phyloP scores from a whole-genome alignment of 768 basidiomycete genomes.

The Polyporus arcularius region DNA sequence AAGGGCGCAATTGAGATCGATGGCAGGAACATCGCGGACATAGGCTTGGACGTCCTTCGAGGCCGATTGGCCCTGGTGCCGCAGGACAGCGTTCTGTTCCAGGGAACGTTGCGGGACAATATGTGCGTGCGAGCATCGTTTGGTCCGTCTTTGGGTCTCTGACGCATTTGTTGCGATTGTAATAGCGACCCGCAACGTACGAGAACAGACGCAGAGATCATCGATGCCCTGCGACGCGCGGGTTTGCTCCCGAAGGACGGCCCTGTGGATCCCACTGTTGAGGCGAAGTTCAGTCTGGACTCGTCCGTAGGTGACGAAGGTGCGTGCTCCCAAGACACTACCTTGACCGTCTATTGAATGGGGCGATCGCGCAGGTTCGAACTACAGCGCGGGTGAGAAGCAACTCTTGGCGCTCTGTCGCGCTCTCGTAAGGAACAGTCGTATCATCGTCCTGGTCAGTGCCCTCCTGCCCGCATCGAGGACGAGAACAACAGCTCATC shows the following conservation, averaged over 20 bases:
- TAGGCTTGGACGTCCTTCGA: conserved; percentile 59
- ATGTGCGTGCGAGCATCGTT: conserved; percentile 41
- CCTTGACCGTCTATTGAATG: background rate
- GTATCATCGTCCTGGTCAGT: conserved; percentile 70
- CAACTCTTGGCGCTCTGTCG: conserved; percentile 86
- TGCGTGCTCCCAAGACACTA: conserved; percentile 12
- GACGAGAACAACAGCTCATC: background rate
- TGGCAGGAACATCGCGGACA: conserved; percentile 48
- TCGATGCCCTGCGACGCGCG: conserved; percentile 60
- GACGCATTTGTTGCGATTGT: conserved; percentile 50
- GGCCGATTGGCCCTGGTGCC: conserved; percentile 65
- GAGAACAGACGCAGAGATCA: conserved; percentile 48
- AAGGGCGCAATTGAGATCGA: conserved; percentile 62
- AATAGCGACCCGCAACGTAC: conserved; percentile 54
- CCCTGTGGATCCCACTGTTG: conserved; percentile 42
- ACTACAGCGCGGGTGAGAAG: conserved; percentile 74
- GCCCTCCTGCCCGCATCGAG: background rate
- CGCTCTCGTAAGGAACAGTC: conserved; percentile 69
- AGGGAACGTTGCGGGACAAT: conserved; percentile 74
- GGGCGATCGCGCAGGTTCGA: conserved; percentile 38
- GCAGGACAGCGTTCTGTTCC: conserved; percentile 75
- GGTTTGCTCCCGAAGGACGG: conserved; percentile 59
- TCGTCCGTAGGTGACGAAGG: conserved; percentile 66
- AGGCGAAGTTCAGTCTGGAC: conserved; percentile 71
- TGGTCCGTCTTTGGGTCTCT: conserved; percentile 41